These are phyloP conservation scores for Ailanthus altissimus DNA, from an alignment of 345 rosid genomes.

Conservation along the genomic window DNA sequence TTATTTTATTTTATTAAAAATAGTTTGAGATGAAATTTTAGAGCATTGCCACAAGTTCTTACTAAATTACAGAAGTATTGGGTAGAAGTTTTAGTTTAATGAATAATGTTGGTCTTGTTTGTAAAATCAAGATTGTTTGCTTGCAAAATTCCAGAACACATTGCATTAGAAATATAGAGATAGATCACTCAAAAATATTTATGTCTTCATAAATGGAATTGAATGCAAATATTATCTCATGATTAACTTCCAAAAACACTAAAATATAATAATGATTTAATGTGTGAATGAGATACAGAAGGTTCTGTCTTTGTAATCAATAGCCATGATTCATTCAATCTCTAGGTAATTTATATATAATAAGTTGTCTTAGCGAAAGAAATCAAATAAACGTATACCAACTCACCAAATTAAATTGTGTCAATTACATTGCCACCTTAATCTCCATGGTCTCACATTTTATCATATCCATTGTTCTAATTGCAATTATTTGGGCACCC, in stretches of 20 bases:
- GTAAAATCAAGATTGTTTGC: background rate
- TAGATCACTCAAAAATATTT: background rate
- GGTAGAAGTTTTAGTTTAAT: background rate
- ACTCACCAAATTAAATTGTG: conserved; percentile 14
- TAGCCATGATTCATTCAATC: background rate
- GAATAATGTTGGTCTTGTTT: background rate
- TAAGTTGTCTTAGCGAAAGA: background rate
- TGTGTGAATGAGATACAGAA: background rate
- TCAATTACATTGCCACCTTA: background rate
- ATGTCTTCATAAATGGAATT: conserved; percentile 16
- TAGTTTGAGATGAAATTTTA: background rate
- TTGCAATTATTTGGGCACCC: conserved; percentile 12
- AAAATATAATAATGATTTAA: background rate
- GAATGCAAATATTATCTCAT: background rate
- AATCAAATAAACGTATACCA: background rate
- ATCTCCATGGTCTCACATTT: background rate
- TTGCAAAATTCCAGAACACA: background rate
- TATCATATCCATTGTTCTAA: background rate
- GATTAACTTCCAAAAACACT: background rate
- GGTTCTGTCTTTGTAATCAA: background rate
- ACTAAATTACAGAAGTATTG: background rate
- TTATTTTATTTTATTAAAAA: no score
- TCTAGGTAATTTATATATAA: background rate
- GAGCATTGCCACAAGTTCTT: background rate
- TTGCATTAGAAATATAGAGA: background rate